Base-by-base conservation (phyloP, 441 rosid genomes). In the Rhodomyrtus psidioides region DNA sequence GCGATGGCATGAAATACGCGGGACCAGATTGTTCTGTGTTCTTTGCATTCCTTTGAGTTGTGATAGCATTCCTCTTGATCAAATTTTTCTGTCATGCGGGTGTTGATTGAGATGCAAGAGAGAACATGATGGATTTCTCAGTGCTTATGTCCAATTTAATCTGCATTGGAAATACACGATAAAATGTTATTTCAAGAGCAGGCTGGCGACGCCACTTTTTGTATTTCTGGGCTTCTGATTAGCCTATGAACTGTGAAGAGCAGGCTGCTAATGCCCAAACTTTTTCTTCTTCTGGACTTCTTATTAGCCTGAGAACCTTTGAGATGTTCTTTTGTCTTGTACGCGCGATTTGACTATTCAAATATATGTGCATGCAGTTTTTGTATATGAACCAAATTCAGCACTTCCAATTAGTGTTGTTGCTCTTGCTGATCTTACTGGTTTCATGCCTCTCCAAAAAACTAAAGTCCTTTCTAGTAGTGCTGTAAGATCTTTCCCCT, bases 1-100 rank as follows among this genome's bases (percentile, higher is more conserved):
- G 21, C 1, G 46, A 34, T 0, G 49, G 49, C n/a, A 2, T 34
- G 46, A 8, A 9, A 65, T 34, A 19, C 12, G 2, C 0, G 0
- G 46, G 46, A 19, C 16, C 42, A 65, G 49, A 65, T 19, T 65
- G 14, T 65, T 65, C 2, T 9, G 15, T 19, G 76, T 34, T 34
- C 26, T 34, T 65, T 34, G 76, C 76, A 19, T 65, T 65, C 46
- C 49, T 65, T 34, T 65, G 76, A 65, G 76, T 65, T 19, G 76
- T 21, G 76, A 39, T 65, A 5, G 76, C 49, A 65, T 65, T 19
- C 10, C 76, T 9, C 14, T 34, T 24, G 49, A 65, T 65, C 76
- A 65, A 34, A 34, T 65, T 12, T 7, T 34, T 65, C 49, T 19
- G 26, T 65, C 76, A 21, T 42, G 24, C 21, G 75, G 44, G 24